Evolutionary conservation across 2,329 filamentous ascomycete species (phyloP).

Genomic region (Xylariales sp.): DNA sequence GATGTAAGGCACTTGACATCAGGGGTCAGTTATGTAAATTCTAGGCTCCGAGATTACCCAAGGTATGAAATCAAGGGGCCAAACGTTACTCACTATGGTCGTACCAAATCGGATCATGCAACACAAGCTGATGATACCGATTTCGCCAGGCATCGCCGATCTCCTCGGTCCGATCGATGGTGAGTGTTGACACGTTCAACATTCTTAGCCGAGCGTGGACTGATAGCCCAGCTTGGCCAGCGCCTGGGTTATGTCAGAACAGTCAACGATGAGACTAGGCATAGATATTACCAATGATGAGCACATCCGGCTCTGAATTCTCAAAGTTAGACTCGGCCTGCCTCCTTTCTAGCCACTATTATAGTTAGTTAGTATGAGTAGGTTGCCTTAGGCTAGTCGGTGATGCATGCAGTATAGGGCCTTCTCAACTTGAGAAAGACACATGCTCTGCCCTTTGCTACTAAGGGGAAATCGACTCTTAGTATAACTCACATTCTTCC

Average conservation of each 20-base stretch:
- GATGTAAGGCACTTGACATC: slow-evolving; percentile 65
- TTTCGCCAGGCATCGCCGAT: slow-evolving; percentile 71
- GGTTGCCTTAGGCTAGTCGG: background rate
- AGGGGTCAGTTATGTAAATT: slow-evolving; percentile 8
- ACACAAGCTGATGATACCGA: slow-evolving; percentile 66
- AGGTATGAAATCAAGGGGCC: background rate
- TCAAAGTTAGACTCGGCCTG: slow-evolving; percentile 59
- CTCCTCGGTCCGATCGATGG: slow-evolving; percentile 62
- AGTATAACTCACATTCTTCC: slow-evolving; percentile 55
- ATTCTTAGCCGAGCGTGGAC: slow-evolving; percentile 66
- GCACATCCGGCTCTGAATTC: slow-evolving; percentile 61
- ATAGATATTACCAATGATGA: slow-evolving; percentile 62
- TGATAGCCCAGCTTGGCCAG: slow-evolving; percentile 66
- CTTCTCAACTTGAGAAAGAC: background rate
- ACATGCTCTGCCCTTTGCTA: background rate
- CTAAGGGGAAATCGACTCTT: background rate
- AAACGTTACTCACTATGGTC: slow-evolving; percentile 53
- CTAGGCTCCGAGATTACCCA: background rate
- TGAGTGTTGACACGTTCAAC: slow-evolving; percentile 62
- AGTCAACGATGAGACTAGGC: background rate
- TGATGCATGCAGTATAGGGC: background rate
- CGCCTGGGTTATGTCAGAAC: slow-evolving; percentile 53
- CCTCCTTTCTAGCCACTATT: slow-evolving; percentile 61
- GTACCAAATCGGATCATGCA: slow-evolving; percentile 72
- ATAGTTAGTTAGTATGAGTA: slow-evolving; percentile 8